Conservation (phyloP, 1,284 basidiomycete species). For the Cutaneotrichosporon cyanovorans region DNA sequence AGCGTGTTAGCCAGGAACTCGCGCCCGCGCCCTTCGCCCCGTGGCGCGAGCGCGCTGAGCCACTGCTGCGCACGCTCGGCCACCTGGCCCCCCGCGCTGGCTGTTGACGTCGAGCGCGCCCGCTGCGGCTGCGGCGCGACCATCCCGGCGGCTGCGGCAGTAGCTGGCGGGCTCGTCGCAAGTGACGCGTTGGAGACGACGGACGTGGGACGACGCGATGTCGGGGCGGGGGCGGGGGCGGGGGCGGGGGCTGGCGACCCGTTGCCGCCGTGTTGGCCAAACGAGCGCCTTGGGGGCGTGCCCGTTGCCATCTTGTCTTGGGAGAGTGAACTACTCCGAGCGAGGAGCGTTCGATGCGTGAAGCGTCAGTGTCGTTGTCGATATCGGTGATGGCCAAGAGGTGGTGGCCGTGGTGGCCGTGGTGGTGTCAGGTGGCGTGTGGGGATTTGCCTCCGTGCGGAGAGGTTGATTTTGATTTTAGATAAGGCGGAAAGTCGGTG, state of each 20-base stretch:
- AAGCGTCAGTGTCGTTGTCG: too few relatives aligned
- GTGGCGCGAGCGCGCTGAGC: constrained; percentile 38
- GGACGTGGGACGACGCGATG: too few relatives aligned
- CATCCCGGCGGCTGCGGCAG: background rate
- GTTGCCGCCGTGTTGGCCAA: background rate
- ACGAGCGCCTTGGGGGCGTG: constrained; percentile 1
- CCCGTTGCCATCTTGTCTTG: background rate
- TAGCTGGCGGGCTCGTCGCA: background rate
- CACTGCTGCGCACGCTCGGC: constrained; percentile 36
- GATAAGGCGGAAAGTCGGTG: background rate
- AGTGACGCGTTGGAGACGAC: too few relatives aligned
- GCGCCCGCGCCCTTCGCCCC: constrained; percentile 37
- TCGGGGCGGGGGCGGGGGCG: too few relatives aligned
- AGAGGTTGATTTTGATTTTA: background rate
- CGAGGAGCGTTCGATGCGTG: too few relatives aligned
- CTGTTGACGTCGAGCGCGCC: constrained; percentile 5
- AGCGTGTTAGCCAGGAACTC: constrained; percentile 36
- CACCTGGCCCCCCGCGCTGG: constrained; percentile 6
- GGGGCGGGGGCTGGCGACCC: too few relatives aligned
- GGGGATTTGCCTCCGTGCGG: background rate
- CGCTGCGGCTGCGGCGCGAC: constrained; percentile 4
- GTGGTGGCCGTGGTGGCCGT: too few relatives aligned
- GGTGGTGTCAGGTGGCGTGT: background rate
- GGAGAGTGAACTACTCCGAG: too few relatives aligned
- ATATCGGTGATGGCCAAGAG: too few relatives aligned